These are phyloP conservation scores for Pichia terricola DNA, from an alignment of 1,139 yeast genomes.

Conservation along the genomic window DNA sequence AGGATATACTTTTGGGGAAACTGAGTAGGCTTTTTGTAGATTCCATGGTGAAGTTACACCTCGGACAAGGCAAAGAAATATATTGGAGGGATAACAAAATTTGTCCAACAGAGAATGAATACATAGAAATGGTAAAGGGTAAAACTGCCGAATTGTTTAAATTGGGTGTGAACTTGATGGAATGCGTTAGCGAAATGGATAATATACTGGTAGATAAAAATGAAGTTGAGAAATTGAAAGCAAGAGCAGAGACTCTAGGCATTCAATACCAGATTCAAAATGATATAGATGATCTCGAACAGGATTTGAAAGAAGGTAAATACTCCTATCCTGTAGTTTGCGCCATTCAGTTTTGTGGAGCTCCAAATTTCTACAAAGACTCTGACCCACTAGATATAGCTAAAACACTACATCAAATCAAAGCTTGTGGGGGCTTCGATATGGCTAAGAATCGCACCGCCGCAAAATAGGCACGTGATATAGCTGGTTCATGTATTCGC, in stretches of 20 bases:
- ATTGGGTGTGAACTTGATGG: constrained; percentile 55
- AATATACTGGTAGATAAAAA: too few relatives aligned
- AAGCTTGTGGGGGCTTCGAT: too few relatives aligned
- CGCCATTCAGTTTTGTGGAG: too few relatives aligned
- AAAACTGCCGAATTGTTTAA: constrained; percentile 87
- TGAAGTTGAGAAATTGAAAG: too few relatives aligned
- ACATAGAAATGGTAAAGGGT: constrained; percentile 71
- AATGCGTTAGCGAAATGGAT: background rate
- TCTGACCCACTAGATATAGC: too few relatives aligned
- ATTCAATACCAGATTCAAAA: constrained; percentile 76
- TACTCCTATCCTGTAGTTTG: background rate
- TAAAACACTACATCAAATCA: too few relatives aligned
- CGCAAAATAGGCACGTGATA: too few relatives aligned
- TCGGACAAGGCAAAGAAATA: constrained; percentile 84
- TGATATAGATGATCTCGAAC: constrained; percentile 32
- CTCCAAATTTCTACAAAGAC: too few relatives aligned
- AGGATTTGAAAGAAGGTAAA: constrained; percentile 41
- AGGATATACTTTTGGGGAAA: constrained; percentile 5
- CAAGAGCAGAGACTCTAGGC: constrained; percentile 61
- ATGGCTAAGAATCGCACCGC: too few relatives aligned
- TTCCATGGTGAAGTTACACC: constrained; percentile 70
- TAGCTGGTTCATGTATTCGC: too few relatives aligned
- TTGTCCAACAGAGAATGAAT: constrained; percentile 62
- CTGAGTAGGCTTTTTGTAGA: constrained; percentile 39
- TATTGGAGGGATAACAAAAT: constrained; percentile 69